Base-by-base conservation (phyloP, 2,329 filamentous ascomycete species). In the Diaporthe ilicicola region DNA sequence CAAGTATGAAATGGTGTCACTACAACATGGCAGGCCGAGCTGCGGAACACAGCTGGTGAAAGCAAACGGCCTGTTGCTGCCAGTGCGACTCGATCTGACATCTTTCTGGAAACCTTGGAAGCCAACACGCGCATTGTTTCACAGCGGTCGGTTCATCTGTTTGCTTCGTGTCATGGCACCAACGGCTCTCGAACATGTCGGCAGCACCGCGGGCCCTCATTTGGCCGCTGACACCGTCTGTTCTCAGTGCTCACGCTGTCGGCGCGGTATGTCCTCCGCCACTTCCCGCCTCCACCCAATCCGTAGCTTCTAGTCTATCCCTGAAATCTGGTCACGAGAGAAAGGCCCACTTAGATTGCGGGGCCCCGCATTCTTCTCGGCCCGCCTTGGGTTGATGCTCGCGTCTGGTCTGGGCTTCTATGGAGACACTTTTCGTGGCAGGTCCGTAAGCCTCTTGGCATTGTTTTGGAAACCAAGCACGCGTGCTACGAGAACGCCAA, bases 111-210 rank as follows among this genome's bases (percentile, higher is more conserved):
- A 37, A 62, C 19, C 59, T 62, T 62, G 42, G 59, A 48, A 48
- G 59, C 27, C 59, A 62, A 62, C 44, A 62, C 59, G 59, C 42
- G 59, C 59, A 62, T 62, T 17, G 59, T 62, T 62, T 62, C 59
- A 62, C 42, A 24, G 27, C 59, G 42, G 59, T n/a, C n/a, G 42
- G 59, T 42, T 37, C 42, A 34, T 54, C 51, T 46, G 39, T 34
- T 34, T 48, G 39, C 27, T 46, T 46, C 19, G 19, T 10, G 42
- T 24, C 56, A n/a, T 32, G 39, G 56, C 39, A 62, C 39, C 19
- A 3, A n/a, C 7, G 17, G 24, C 56, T 46, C 27, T 61, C 19
- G 46, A 9, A 17, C 24, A 1, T 34, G 42, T 17, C 59, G 59
- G 59, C 29, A 48, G 13, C 19, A 50, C 59, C 59, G 59, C 59